Evolutionary conservation across 164 flowering plant genomes (phyloP).

Genomic region (Magnolia sinica): DNA sequence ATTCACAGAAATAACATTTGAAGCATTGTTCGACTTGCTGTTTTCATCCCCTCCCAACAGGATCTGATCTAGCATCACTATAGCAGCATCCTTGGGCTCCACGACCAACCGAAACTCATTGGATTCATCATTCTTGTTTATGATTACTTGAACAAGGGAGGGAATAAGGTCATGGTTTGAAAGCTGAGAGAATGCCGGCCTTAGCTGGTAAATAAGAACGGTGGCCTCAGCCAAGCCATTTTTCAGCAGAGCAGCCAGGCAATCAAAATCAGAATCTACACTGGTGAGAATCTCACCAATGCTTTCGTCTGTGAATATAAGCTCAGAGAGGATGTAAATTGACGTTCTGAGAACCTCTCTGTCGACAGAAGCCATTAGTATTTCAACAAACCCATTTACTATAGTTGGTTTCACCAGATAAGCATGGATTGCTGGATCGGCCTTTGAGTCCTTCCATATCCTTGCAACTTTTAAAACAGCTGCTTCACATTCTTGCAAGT

Average conservation of each 20-base stretch:
- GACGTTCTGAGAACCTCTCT: slow-evolving; percentile 55
- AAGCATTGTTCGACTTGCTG: slow-evolving; percentile 43
- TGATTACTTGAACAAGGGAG: slow-evolving; percentile 48
- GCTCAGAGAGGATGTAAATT: slow-evolving; percentile 60
- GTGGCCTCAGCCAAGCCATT: slow-evolving; percentile 74
- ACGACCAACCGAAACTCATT: slow-evolving; percentile 42
- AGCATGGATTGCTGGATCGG: slow-evolving; percentile 49
- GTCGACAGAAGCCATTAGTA: slow-evolving; percentile 53
- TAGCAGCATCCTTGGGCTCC: slow-evolving; percentile 68
- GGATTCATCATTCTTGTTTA: slow-evolving; percentile 32
- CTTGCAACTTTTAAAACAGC: slow-evolving; percentile 53
- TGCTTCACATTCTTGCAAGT: slow-evolving; percentile 67
- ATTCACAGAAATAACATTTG: slow-evolving; percentile 41
- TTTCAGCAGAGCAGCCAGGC: slow-evolving; percentile 58
- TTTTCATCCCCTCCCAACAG: slow-evolving; percentile 60
- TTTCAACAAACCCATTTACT: slow-evolving; percentile 62
- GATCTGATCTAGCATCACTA: slow-evolving; percentile 57
- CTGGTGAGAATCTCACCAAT: slow-evolving; percentile 55
- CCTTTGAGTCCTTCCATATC: slow-evolving; percentile 60
- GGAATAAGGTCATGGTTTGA: slow-evolving; percentile 50
- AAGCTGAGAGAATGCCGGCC: slow-evolving; percentile 51
- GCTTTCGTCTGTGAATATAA: slow-evolving; percentile 47
- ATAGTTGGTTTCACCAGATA: slow-evolving; percentile 52
- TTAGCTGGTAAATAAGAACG: slow-evolving; percentile 53
- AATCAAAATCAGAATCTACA: slow-evolving; percentile 62